phyloP scores from a whole-genome alignment of 2,329 filamentous ascomycete species.

The Curvularia verruculosa region DNA sequence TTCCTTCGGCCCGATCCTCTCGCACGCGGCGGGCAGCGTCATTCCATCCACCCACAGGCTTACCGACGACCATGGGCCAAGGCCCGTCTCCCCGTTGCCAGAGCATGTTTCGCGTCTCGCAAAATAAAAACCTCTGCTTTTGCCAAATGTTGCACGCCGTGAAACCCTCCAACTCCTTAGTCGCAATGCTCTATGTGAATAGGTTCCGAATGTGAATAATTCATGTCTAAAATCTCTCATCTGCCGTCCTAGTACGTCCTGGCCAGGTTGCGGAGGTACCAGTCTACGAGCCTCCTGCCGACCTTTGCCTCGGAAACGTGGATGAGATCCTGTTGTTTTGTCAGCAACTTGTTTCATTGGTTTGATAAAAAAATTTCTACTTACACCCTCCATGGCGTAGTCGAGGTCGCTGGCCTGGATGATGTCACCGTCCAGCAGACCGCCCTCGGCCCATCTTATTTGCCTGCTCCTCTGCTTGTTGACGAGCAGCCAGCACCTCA shows the following conservation, averaged over 20 bases:
- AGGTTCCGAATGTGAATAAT: constrained; percentile 18
- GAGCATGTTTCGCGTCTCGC: constrained; percentile 19
- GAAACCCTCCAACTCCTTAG: constrained; percentile 44
- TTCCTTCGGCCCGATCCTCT: constrained; percentile 20
- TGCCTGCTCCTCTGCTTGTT: constrained; percentile 99
- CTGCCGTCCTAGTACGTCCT: constrained; percentile 76
- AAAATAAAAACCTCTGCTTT: constrained; percentile 33
- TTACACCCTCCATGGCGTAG: constrained; percentile 92
- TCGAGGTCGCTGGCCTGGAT: constrained; percentile 95
- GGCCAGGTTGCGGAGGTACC: constrained; percentile 96
- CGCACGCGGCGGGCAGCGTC: constrained; percentile 17
- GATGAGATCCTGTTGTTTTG: constrained; percentile 75
- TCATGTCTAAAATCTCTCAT: constrained; percentile 9
- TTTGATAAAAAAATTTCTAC: constrained; percentile 47
- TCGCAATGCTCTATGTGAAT: constrained; percentile 41
- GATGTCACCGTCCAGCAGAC: constrained; percentile 87
- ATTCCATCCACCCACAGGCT: constrained; percentile 11
- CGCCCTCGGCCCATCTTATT: constrained; percentile 89
- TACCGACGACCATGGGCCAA: constrained; percentile 17
- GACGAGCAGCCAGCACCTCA: constrained; percentile 90
- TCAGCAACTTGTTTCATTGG: constrained; percentile 28
- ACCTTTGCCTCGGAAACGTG: constrained; percentile 99
- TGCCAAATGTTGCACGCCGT: constrained; percentile 31
- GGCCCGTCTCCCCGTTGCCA: constrained; percentile 19
- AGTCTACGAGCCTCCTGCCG: constrained; percentile 94